Evolutionary conservation across 176 grass and related monocot genomes (phyloP).

Genomic region (Ampelocalamus luodianensis): DNA sequence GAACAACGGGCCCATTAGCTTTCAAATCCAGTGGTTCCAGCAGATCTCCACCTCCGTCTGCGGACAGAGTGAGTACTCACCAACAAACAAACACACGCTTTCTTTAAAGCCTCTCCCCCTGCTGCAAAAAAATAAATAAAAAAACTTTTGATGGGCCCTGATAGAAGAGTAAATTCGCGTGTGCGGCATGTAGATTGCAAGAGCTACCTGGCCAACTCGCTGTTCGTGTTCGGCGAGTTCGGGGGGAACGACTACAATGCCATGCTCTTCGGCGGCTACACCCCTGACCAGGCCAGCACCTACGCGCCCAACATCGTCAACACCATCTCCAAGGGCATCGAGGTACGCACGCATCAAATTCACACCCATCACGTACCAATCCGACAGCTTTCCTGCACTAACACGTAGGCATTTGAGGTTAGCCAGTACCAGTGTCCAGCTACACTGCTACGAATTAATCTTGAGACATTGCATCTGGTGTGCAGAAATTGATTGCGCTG

Average conservation of each 20-base stretch:
- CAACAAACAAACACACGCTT: neutral
- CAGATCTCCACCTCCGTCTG: constrained; percentile 53
- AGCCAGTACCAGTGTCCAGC: neutral
- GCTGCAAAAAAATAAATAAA: neutral
- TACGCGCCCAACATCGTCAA: constrained; percentile 55
- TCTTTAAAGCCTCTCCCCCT: neutral
- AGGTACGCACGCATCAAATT: constrained; percentile 9
- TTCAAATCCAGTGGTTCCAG: constrained; percentile 75
- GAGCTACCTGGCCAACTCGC: constrained; percentile 47
- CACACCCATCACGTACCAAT: neutral
- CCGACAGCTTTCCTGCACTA: neutral
- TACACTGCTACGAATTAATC: neutral
- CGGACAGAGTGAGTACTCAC: constrained; percentile 35
- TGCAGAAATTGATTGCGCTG: constrained; percentile 65
- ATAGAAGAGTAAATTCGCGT: neutral
- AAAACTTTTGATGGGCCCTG: neutral
- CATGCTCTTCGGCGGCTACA: constrained; percentile 62
- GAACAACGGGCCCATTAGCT: constrained; percentile 74
- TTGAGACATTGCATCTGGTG: neutral
- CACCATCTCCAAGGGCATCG: constrained; percentile 45
- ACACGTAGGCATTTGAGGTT: too few relatives aligned
- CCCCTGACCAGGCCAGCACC: constrained; percentile 50
- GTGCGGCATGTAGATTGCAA: constrained; percentile 43
- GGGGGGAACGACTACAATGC: constrained; percentile 81
- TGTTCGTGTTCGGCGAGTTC: constrained; percentile 71